Evolutionary conservation across 768 basidiomycete species (phyloP).

Genomic region (Butyriboletus loyo): DNA sequence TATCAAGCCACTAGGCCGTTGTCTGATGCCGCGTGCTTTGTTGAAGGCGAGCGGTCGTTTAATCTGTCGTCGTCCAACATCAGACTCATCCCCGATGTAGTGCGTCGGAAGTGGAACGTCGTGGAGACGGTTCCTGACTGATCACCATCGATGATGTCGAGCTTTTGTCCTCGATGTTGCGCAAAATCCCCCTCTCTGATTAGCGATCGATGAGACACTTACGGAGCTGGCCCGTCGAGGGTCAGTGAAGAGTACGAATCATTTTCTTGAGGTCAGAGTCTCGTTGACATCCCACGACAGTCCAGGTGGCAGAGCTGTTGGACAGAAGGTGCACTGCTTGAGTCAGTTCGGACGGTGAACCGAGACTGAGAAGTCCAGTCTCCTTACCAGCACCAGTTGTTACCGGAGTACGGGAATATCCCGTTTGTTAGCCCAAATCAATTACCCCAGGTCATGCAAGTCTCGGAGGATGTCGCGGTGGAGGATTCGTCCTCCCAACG

Average conservation of each 20-base stretch:
- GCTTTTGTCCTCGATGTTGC: background rate
- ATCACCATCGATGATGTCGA: constrained; percentile 11
- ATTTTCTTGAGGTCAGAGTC: rapidly evolving
- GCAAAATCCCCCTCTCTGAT: constrained; percentile 8
- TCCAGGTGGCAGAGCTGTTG: constrained; percentile 13
- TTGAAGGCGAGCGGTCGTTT: constrained; percentile 1
- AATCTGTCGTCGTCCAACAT: background rate
- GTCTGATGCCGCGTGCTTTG: constrained; percentile 9
- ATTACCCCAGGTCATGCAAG: constrained; percentile 38
- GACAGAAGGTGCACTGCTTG: constrained; percentile 1
- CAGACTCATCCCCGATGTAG: background rate
- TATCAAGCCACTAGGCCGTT: constrained; percentile 17
- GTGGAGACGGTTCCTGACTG: constrained; percentile 5
- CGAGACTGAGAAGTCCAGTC: constrained; percentile 3
- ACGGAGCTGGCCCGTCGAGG: constrained; percentile 18
- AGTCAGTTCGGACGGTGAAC: background rate
- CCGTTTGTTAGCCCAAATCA: constrained; percentile 32
- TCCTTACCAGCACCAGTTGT: constrained; percentile 11
- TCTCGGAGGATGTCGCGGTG: constrained; percentile 20
- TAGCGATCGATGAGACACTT: constrained; percentile 18
- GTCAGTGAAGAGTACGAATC: constrained; percentile 21
- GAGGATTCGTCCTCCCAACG: background rate
- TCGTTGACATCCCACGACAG: constrained; percentile 2
- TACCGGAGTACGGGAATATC: constrained; percentile 24
- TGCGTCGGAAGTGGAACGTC: constrained; percentile 16